phyloP scores from a whole-genome alignment of 352 stramenopile species.

The Phytopythium sindhum region DNA sequence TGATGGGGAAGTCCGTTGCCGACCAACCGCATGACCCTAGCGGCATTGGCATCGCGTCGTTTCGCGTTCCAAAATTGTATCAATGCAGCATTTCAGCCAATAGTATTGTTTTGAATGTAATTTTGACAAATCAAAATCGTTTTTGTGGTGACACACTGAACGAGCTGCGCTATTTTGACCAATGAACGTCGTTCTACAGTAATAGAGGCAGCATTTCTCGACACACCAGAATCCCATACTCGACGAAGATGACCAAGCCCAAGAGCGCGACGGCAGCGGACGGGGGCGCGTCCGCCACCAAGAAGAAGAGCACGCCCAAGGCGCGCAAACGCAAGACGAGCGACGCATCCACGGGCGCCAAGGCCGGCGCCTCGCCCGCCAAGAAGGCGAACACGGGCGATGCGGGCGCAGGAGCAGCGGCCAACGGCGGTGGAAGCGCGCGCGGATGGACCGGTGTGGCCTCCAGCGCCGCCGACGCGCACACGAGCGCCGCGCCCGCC shows the following conservation, averaged over 20 bases:
- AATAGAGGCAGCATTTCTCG: too few species aligned
- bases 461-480: conserved; percentile 10
- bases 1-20: background rate
- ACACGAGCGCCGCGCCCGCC: conserved; percentile 10
- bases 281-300: conserved; percentile 14
- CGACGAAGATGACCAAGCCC: conserved; percentile 26
- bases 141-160: background rate
- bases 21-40: too few species aligned
- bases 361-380: conserved; percentile 25
- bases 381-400: conserved; percentile 33
- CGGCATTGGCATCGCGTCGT: background rate
- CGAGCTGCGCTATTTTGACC: background rate
- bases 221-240: background rate
- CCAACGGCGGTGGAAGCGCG: background rate
- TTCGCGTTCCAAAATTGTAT: background rate
- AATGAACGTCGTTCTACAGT: background rate
- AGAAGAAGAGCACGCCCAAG: conserved; percentile 76
- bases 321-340: conserved; percentile 73
- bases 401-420: conserved; percentile 14
- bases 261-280: conserved; percentile 10
- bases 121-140: background rate
- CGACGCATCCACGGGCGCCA: conserved; percentile 38
- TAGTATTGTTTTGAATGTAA: background rate
- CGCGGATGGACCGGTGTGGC: background rate
- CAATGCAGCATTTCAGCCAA: conserved; percentile 9